A percentile compares a stretch with the other conserved stretches of the same genome.
These are phyloP conservation scores for Chalciporus piperatus DNA, from an alignment of 768 basidiomycete genomes.

Conservation along the genomic window DNA sequence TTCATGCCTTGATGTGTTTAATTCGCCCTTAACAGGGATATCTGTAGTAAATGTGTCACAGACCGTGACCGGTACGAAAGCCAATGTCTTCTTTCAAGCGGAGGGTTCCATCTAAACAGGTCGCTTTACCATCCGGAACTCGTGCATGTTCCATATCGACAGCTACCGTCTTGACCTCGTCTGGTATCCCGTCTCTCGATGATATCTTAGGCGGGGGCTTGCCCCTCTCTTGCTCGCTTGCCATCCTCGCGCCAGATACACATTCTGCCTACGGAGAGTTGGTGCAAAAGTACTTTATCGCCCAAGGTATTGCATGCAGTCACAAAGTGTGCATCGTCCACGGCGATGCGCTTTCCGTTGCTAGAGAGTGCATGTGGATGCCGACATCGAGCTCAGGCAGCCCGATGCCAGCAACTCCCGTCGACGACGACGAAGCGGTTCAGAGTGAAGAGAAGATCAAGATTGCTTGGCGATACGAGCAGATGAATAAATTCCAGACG, in stretches of 20 bases:
- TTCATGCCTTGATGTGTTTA: background rate
- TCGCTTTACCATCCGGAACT: conserved; percentile 48
- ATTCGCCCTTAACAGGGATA: too few species aligned
- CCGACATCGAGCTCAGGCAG: conserved; percentile 28
- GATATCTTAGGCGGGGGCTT: conserved; percentile 93
- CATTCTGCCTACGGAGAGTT: conserved; percentile 86
- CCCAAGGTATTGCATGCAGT: conserved; percentile 75
- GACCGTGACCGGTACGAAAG: conserved; percentile 9
- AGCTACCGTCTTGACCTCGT: conserved; percentile 64
- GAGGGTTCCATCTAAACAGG: conserved; percentile 46
- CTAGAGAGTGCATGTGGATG: conserved; percentile 80
- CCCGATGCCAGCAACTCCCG: conserved; percentile 10
- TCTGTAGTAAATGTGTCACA: conserved; percentile 8
- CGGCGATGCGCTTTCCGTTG: conserved; percentile 53
- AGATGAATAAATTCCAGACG: conserved; percentile 90
- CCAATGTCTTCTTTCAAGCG: conserved; percentile 82
- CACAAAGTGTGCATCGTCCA: conserved; percentile 72
- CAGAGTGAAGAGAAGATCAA: conserved; percentile 65
- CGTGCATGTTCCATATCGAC: conserved; percentile 55
- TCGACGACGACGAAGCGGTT: conserved; percentile 34
- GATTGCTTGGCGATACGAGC: conserved; percentile 97
- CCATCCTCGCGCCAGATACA: conserved; percentile 77
- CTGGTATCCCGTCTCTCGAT: conserved; percentile 90
- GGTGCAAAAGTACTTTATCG: conserved; percentile 82
- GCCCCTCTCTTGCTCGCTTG: conserved; percentile 73